Evolutionary conservation across 768 basidiomycete genomes (phyloP), one percentile per base, ranked within the genome.

Genomic region (Sarcodon sp.): DNA sequence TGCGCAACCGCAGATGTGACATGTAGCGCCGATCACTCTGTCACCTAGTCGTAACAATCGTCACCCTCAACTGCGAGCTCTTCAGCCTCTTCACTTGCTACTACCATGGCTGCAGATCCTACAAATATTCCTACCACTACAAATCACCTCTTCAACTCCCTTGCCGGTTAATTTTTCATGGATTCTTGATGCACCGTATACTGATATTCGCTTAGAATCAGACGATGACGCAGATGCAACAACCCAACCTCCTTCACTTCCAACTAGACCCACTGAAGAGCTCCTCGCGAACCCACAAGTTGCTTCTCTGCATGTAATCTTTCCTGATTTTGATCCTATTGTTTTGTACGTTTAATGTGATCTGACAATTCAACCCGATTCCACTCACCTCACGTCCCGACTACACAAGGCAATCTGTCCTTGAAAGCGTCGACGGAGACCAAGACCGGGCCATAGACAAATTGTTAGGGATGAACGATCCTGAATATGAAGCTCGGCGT

Each of bases 401-500:
- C 31, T 38, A 27, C 39, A 41, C 39, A 41, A 85, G 83, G 36
- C 70, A 71, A 57, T 80, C 79, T 7, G 81, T 92, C 0, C 68
- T 92, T 43, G 77, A 87, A 50, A 82, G 81, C 6, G 83, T 82
- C 5, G 58, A 67, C n/a, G 73, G 80, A 9, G 67, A 86, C 54
- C 78, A 87, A 53, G 86, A 86, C 52, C 72, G 71, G 31, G 88
- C 88, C 4, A 72, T 90, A 48, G 87, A 91, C 55, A 65, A 71
- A 1, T 69, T 92, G 7, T 73, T 92, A 6, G 83, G 80, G 8
- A 90, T 92, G 88, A 88, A 73, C 63, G 89, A 92, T 64, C 87
- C 87, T 1, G 71, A 79, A 6, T 89, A 83, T 57, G 43, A 12
- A 16, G 33, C 27, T 11, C 35, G 35, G 16, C 48, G 35, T 13